A percentile compares a stretch with the other conserved stretches of the same genome.
These are phyloP conservation scores for Agastache rugosa DNA, from an alignment of 257 asterid species.

Conservation along the genomic window DNA sequence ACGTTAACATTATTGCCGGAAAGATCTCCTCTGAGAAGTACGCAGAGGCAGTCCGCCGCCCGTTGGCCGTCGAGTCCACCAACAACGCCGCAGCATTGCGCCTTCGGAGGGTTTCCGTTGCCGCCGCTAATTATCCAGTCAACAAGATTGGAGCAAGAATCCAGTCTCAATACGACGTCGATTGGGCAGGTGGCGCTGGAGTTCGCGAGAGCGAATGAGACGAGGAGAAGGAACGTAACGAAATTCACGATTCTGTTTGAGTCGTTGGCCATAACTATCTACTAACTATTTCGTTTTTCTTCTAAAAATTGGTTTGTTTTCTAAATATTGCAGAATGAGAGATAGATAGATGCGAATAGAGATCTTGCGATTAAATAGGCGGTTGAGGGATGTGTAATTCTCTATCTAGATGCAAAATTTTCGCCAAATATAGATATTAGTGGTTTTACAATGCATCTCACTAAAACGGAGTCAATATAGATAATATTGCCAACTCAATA, in stretches of 20 bases:
- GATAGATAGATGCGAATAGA: no score
- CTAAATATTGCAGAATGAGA: no score
- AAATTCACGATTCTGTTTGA: neutral
- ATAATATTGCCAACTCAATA: no score
- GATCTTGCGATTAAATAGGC: no score
- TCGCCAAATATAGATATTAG: no score
- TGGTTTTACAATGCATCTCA: no score
- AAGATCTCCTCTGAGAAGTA: neutral
- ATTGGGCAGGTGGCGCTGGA: neutral
- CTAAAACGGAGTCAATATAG: no score
- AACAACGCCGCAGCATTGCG: neutral
- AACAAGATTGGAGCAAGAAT: neutral
- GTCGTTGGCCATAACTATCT: neutral
- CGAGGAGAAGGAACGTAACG: neutral
- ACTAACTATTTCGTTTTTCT: no score
- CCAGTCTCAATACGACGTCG: neutral
- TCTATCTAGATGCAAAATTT: no score
- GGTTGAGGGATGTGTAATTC: no score
- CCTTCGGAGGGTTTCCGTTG: neutral
- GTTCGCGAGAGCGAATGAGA: neutral
- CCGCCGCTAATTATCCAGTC: neutral
- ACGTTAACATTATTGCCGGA: neutral
- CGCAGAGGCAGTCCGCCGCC: neutral
- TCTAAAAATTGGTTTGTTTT: no score
- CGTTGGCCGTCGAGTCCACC: neutral